Percentiles rank a stretch among this genome's conserved stretches.
Evolutionary conservation across 1,284 basidiomycete genomes (phyloP).

Genomic region (Ceratobasidium theobromae): DNA sequence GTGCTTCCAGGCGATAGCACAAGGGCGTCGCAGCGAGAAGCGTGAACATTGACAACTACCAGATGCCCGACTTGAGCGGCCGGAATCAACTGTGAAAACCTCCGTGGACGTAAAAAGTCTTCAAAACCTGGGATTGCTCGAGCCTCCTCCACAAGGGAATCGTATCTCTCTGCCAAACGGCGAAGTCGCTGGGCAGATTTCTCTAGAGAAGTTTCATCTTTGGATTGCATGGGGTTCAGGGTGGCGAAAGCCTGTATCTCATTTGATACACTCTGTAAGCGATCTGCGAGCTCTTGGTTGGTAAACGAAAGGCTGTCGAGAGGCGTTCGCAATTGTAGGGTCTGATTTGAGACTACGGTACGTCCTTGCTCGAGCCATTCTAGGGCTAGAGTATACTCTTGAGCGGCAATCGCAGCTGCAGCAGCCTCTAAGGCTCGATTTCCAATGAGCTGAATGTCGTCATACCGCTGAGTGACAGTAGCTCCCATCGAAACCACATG

Average conservation of each 20-base stretch:
- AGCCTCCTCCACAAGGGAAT: slow-evolving; percentile 32
- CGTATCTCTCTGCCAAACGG: slow-evolving; percentile 33
- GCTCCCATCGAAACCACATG: slow-evolving; percentile 30
- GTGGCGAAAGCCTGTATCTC: not conserved
- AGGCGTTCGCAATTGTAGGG: not conserved
- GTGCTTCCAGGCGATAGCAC: not conserved
- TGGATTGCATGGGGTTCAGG: not conserved
- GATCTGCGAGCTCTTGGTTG: not conserved
- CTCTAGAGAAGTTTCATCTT: not conserved
- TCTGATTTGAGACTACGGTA: not conserved
- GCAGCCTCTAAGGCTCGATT: not conserved
- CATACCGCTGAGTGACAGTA: slow-evolving; percentile 7
- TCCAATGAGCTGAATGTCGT: not conserved
- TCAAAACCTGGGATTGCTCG: slow-evolving; percentile 24
- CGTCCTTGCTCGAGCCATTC: not conserved
- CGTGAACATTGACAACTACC: slow-evolving; percentile 30
- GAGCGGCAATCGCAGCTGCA: slow-evolving; percentile 18
- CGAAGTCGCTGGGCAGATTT: slow-evolving; percentile 25
- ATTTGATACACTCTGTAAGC: not conserved
- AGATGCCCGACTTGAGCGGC: slow-evolving; percentile 29
- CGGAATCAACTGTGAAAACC: not conserved
- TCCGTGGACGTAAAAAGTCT: slow-evolving; percentile 12
- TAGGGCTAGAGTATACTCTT: not conserved
- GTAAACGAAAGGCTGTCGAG: not conserved
- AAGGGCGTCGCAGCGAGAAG: slow-evolving; percentile 30